Conservation (phyloP, 371 early-diverging fungal genomes). For the Mucor velutinosus region DNA sequence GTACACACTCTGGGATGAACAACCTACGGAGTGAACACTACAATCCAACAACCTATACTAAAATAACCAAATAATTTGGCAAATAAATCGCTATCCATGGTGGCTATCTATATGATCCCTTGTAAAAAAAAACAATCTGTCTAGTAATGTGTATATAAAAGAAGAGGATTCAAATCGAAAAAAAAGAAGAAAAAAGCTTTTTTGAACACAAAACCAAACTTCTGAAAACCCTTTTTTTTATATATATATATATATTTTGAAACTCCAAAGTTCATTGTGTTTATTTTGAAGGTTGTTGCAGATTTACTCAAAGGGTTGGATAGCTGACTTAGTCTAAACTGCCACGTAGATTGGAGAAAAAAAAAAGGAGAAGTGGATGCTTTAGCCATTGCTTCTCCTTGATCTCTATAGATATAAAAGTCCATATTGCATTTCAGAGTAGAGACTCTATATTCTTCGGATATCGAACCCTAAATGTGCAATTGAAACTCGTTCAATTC, state of each 20-base stretch:
- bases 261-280: neutral
- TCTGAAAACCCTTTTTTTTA: neutral
- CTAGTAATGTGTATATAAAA: neutral
- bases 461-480: neutral
- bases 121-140: no score
- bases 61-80: constrained; percentile 49
- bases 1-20: neutral
- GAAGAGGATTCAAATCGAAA: constrained; percentile 4
- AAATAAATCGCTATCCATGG: constrained; percentile 21
- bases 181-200: constrained; percentile 1
- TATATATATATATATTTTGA: no score
- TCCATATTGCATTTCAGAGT: no score
- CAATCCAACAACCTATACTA: constrained; percentile 67
- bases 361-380: no score
- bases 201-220: neutral
- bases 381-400: neutral
- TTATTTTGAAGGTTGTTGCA: neutral
- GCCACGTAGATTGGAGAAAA: no score
- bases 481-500: neutral
- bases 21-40: constrained; percentile 73
- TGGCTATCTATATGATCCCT: neutral
- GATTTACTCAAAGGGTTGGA: neutral
- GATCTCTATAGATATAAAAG: neutral
- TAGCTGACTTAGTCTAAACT: neutral
- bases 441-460: neutral